phyloP scores from a whole-genome alignment of 2,329 filamentous ascomycete genomes.

The Colletotrichum sp. region DNA sequence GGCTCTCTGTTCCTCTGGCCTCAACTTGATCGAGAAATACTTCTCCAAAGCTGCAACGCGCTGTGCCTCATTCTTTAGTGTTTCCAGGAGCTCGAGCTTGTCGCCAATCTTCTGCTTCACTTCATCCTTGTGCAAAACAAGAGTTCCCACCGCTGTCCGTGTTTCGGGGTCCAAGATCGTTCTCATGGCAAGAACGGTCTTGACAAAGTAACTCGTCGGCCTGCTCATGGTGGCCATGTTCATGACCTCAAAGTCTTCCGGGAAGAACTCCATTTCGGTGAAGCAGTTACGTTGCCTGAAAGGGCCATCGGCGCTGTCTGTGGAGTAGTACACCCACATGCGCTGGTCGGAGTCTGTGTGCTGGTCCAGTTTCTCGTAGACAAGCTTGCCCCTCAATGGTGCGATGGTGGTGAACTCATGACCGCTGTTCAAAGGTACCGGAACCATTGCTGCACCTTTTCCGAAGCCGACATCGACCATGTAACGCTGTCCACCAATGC shows the following conservation, averaged over 20 bases:
- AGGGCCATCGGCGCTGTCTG: slow-evolving; percentile 23
- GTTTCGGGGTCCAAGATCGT: slow-evolving; percentile 28
- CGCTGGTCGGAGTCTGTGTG: slow-evolving; percentile 37
- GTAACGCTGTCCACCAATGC: slow-evolving; percentile 50
- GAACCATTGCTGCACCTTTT: slow-evolving; percentile 41
- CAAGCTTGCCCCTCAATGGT: slow-evolving; percentile 49
- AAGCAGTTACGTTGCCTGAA: slow-evolving; percentile 59
- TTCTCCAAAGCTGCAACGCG: slow-evolving; percentile 52
- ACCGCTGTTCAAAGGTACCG: slow-evolving; percentile 33
- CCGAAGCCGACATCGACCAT: slow-evolving; percentile 68
- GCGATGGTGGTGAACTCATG: slow-evolving; percentile 41
- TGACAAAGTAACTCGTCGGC: slow-evolving; percentile 41
- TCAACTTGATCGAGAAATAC: slow-evolving; percentile 55
- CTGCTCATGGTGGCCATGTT: slow-evolving; percentile 42
- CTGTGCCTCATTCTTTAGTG: slow-evolving; percentile 50
- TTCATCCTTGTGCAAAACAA: slow-evolving; percentile 47
- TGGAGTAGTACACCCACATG: slow-evolving; percentile 44
- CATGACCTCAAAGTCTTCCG: slow-evolving; percentile 52
- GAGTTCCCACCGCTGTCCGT: slow-evolving; percentile 34
- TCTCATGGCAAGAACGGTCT: slow-evolving; percentile 39
- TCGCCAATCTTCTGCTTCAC: slow-evolving; percentile 48
- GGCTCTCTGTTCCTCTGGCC: slow-evolving; percentile 47
- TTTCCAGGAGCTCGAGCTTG: slow-evolving; percentile 44
- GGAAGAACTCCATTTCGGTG: slow-evolving; percentile 52
- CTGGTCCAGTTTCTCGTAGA: slow-evolving; percentile 33